phyloP scores from a whole-genome alignment of 1,284 basidiomycete species.

The Boletus sp. region DNA sequence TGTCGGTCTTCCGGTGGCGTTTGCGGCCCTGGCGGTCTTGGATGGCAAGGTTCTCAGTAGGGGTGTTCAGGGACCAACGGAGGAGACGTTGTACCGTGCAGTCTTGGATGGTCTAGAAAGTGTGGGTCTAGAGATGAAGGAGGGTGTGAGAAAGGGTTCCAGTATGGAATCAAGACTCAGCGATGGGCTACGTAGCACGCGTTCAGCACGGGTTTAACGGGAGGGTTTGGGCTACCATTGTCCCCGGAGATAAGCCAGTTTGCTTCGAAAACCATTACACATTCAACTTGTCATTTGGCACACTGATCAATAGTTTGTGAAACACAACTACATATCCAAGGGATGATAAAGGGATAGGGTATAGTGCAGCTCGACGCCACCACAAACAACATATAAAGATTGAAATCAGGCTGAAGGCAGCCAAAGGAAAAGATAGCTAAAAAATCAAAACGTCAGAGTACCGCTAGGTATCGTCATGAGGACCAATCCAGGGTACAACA shows the following conservation, averaged over 20 bases:
- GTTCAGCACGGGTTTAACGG: background rate
- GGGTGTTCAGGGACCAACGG: slow-evolving; percentile 67
- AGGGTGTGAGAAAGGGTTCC: slow-evolving; percentile 36
- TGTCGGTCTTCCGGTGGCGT: slow-evolving; percentile 82
- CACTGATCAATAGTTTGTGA: background rate
- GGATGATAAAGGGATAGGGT: background rate
- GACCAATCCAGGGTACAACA: background rate
- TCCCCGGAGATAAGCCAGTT: background rate
- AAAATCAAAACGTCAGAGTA: background rate
- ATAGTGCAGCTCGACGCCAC: slow-evolving; percentile 20
- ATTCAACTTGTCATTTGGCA: background rate
- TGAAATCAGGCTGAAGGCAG: background rate
- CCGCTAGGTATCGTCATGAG: background rate
- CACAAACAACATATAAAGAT: slow-evolving; percentile 8
- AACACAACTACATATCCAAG: background rate
- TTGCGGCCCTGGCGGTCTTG: slow-evolving; percentile 70
- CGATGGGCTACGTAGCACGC: slow-evolving; percentile 19
- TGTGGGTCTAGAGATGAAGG: slow-evolving; percentile 66
- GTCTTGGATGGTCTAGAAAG: slow-evolving; percentile 60
- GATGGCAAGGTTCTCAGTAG: slow-evolving; percentile 58
- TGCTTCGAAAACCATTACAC: background rate
- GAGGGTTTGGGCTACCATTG: background rate
- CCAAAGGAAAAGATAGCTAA: background rate
- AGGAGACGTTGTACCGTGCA: slow-evolving; percentile 54
- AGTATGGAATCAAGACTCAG: slow-evolving; percentile 31